Percentiles rank a stretch among this genome's conserved stretches.
These are phyloP conservation scores for Lobosporangium transversale DNA, from an alignment of 192 early-diverging fungal genomes.

Conservation along the genomic window DNA sequence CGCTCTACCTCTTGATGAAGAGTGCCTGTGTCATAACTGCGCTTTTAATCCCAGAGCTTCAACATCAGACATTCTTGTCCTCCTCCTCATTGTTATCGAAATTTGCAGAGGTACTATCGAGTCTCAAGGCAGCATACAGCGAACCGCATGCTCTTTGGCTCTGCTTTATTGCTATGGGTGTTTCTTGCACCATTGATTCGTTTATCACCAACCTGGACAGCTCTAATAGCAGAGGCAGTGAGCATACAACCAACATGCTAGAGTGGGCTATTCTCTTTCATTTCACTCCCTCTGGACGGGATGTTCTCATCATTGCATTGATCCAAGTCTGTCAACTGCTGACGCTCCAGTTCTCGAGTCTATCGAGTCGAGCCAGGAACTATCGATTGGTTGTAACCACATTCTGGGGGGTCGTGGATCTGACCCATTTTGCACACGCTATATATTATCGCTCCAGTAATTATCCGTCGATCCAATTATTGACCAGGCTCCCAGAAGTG, in stretches of 20 bases:
- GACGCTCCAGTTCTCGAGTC: slow-evolving; percentile 52
- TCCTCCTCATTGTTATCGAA: slow-evolving; percentile 3
- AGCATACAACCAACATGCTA: slow-evolving; percentile 55
- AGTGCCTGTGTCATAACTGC: slow-evolving; percentile 41
- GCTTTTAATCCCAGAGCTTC: slow-evolving; percentile 26
- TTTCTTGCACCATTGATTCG: slow-evolving; percentile 42
- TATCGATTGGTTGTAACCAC: slow-evolving; percentile 55
- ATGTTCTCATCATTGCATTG: slow-evolving; percentile 56
- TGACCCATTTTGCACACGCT: slow-evolving; percentile 53
- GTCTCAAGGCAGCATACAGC: slow-evolving; percentile 14
- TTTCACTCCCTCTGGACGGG: slow-evolving; percentile 44
- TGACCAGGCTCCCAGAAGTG: slow-evolving; percentile 57
- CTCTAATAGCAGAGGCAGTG: slow-evolving; percentile 12
- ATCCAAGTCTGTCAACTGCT: slow-evolving; percentile 55
- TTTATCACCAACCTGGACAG: slow-evolving; percentile 45
- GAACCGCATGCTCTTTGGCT: slow-evolving; percentile 50
- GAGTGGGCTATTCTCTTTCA: slow-evolving; percentile 60
- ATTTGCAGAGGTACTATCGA: slow-evolving; percentile 11
- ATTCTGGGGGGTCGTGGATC: slow-evolving; percentile 55
- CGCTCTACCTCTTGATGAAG: slow-evolving; percentile 56
- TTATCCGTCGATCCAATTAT: slow-evolving; percentile 55
- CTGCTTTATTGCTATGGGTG: slow-evolving; percentile 51
- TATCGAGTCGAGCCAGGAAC: slow-evolving; percentile 49
- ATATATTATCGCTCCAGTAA: slow-evolving; percentile 36
- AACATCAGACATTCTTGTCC: too few species aligned